These are phyloP conservation scores for Kwoniella sp. DNA, from an alignment of 768 basidiomycete genomes.

Conservation along the genomic window DNA sequence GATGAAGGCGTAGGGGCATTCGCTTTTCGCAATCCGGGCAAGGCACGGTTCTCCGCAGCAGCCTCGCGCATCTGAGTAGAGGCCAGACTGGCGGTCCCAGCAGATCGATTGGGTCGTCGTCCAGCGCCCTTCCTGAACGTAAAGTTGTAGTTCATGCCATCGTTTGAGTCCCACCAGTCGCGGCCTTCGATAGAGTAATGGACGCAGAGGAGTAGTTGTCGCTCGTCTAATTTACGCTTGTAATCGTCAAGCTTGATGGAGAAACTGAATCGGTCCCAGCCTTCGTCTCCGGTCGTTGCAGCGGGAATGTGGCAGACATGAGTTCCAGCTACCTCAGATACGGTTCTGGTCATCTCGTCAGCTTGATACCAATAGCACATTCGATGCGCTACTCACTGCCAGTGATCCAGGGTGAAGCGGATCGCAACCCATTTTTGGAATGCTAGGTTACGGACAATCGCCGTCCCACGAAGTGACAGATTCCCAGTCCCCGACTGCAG, in stretches of 20 bases:
- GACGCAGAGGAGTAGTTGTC: constrained; percentile 45
- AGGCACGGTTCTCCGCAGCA: constrained; percentile 2
- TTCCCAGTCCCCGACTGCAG: constrained; percentile 46
- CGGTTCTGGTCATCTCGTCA: constrained; percentile 35
- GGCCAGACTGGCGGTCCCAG: constrained; percentile 20
- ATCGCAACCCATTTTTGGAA: constrained; percentile 82
- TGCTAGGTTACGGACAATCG: constrained; percentile 76
- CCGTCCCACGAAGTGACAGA: constrained; percentile 61
- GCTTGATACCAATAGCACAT: background rate
- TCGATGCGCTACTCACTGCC: constrained; percentile 58
- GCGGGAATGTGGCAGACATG: constrained; percentile 46
- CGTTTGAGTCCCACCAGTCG: constrained; percentile 50
- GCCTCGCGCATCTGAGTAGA: constrained; percentile 16
- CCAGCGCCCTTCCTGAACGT: constrained; percentile 40
- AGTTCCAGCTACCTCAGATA: constrained; percentile 44
- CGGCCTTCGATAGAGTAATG: constrained; percentile 45
- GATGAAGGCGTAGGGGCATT: constrained; percentile 14
- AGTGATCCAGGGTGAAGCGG: constrained; percentile 87
- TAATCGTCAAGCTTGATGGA: constrained; percentile 50
- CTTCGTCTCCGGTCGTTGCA: constrained; percentile 45
- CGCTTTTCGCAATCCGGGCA: constrained; percentile 34
- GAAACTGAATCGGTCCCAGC: constrained; percentile 51
- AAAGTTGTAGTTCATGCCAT: constrained; percentile 48
- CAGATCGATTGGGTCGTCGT: constrained; percentile 18
- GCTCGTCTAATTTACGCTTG: constrained; percentile 46